These are phyloP conservation scores for Punctularia strigosozonata DNA, from an alignment of 768 basidiomycete species.

Conservation along the genomic window DNA sequence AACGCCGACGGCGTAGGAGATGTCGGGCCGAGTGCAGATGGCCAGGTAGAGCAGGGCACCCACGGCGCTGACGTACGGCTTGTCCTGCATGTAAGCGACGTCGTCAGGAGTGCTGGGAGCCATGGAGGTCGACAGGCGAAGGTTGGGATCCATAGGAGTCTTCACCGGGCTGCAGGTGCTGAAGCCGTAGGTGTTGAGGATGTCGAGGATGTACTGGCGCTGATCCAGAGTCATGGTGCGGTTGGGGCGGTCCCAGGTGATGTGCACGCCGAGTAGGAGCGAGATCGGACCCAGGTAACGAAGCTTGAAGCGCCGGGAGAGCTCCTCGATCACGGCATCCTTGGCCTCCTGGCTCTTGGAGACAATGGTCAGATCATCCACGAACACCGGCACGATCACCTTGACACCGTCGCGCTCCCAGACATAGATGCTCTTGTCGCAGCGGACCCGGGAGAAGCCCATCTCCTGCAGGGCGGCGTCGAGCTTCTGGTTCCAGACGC, in stretches of 20 bases:
- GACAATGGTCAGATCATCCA: slow-evolving; percentile 4
- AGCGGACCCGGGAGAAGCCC: neutral
- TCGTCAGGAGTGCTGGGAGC: slow-evolving; percentile 2
- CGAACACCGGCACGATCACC: slow-evolving; percentile 4
- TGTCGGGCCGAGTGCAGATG: slow-evolving; percentile 25
- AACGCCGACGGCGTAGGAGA: slow-evolving; percentile 21
- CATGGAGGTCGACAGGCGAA: neutral
- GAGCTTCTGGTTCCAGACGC: slow-evolving; percentile 7
- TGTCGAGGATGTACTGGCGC: slow-evolving; percentile 18
- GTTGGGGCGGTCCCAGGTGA: slow-evolving; percentile 8
- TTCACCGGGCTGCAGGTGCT: neutral
- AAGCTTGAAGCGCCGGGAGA: slow-evolving; percentile 7
- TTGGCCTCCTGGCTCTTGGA: neutral
- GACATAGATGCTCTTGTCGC: slow-evolving; percentile 3
- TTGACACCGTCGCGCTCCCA: neutral
- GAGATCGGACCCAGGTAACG: slow-evolving; percentile 6
- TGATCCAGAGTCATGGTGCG: slow-evolving; percentile 15
- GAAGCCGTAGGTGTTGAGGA: slow-evolving; percentile 10
- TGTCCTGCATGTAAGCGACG: slow-evolving; percentile 5
- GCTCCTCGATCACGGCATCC: slow-evolving; percentile 2
- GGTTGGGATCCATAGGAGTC: neutral
- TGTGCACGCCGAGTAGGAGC: slow-evolving; percentile 13
- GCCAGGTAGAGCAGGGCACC: slow-evolving; percentile 23
- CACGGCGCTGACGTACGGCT: slow-evolving; percentile 16
- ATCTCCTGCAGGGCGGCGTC: slow-evolving; percentile 1